phyloP scores from a whole-genome alignment of 441 rosid genomes.

The Capsella rubella region DNA sequence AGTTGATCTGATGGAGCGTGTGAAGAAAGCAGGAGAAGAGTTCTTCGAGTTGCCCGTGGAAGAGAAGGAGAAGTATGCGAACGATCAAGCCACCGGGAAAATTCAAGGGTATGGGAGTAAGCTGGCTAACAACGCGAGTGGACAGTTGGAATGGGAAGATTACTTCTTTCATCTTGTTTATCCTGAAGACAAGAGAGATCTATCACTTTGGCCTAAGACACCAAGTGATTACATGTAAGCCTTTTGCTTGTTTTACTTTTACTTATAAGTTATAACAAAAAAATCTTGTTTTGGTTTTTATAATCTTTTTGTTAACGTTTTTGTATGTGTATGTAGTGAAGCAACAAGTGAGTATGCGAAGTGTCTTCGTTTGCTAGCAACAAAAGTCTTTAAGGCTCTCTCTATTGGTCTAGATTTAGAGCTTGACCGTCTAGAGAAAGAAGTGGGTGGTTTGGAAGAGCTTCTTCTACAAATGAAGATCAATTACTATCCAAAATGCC shows the following conservation, averaged over 20 bases:
- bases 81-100: slow-evolving; percentile 77
- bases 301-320: not conserved
- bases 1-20: slow-evolving; percentile 59
- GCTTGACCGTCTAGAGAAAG: slow-evolving; percentile 83
- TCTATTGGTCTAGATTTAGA: slow-evolving; percentile 82
- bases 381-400: slow-evolving; percentile 63
- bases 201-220: slow-evolving; percentile 83
- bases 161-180: slow-evolving; percentile 84
- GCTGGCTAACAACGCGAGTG: slow-evolving; percentile 83
- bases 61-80: slow-evolving; percentile 89
- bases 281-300: slow-evolving; percentile 22
- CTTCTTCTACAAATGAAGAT: slow-evolving; percentile 88
- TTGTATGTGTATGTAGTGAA: slow-evolving; percentile 48
- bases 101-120: slow-evolving; percentile 97
- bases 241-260: not conserved
- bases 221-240: slow-evolving; percentile 80
- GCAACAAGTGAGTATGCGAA: slow-evolving; percentile 83
- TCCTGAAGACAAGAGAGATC: slow-evolving; percentile 80
- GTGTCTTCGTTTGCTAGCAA: slow-evolving; percentile 73
- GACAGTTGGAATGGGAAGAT: slow-evolving; percentile 94
- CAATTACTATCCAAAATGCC: slow-evolving; percentile 92
- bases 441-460: slow-evolving; percentile 87
- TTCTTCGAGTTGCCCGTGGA: slow-evolving; percentile 73
- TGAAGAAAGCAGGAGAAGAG: slow-evolving; percentile 65
- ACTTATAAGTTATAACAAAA: not conserved